Conservation (phyloP, 108 stramenopile species). For the Craspedostauros australis region DNA sequence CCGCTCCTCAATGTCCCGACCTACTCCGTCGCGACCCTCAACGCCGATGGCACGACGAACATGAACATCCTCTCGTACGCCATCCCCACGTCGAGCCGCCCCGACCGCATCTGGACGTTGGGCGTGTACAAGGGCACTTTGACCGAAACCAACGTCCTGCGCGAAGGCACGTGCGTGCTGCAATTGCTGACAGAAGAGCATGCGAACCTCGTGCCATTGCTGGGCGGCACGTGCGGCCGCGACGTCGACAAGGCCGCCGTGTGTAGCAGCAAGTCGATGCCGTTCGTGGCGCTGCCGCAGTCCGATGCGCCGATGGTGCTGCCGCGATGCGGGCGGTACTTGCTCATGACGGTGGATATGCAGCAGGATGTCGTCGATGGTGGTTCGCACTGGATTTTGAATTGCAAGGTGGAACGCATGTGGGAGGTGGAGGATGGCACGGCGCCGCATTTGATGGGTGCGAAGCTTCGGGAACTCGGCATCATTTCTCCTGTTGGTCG, state of each 20-base stretch:
- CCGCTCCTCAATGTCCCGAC: slow-evolving; percentile 75
- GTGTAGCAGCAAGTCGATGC: slow-evolving; percentile 41
- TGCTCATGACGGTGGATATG: slow-evolving; percentile 33
- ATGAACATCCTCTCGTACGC: slow-evolving; percentile 85
- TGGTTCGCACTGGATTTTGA: slow-evolving; percentile 56
- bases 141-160: slow-evolving; percentile 56
- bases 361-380: slow-evolving; percentile 48
- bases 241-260: slow-evolving; percentile 49
- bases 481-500: slow-evolving; percentile 63
- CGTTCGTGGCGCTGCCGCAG: slow-evolving; percentile 12
- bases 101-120: slow-evolving; percentile 67
- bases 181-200: slow-evolving; percentile 55
- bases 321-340: slow-evolving; percentile 43
- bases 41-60: slow-evolving; percentile 35
- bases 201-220: slow-evolving; percentile 32
- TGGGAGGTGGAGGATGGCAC: too few relatives aligned
- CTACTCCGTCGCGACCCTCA: slow-evolving; percentile 62
- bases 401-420: slow-evolving; percentile 45
- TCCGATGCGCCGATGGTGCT: slow-evolving; percentile 26
- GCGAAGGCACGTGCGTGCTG: slow-evolving; percentile 46
- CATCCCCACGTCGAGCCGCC: slow-evolving; percentile 61
- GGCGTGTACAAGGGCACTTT: slow-evolving; percentile 65
- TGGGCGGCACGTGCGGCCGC: slow-evolving; percentile 59
- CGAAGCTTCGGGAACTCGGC: slow-evolving; percentile 40
- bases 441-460: slow-evolving; percentile 39